Base-by-base conservation (phyloP, 768 basidiomycete species). In the Podaxis rugospora region DNA sequence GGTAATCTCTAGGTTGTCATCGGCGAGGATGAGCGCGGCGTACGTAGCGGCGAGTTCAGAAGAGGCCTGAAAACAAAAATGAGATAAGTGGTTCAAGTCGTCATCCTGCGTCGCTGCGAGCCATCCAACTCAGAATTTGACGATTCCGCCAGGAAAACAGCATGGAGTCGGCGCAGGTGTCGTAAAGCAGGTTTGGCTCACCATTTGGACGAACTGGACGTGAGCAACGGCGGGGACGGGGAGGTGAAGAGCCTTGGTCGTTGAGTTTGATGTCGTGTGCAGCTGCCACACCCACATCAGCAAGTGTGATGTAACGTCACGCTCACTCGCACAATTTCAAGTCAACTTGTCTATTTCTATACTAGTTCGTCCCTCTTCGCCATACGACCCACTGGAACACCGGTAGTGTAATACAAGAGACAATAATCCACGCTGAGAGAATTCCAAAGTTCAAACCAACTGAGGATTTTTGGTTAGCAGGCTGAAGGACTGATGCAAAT, bases 1-100 rank as follows among this genome's bases (percentile, higher is more conserved):
- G 66, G 96, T 97, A 73, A 99, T 98, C 83, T 98, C 96, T 71
- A 96, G 79, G 69, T 89, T 89, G 66, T 97, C 95, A 80, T 98
- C 97, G 67, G 95, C 95, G 73, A 98, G 93, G 79, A 98, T 98
- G 71, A 99, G 90, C 67, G 94, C 92, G 72, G 96, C 95, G 81
- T 98, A 98, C 68, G 95, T 91, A 64, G 95, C 81, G 68, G 95
- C 93, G 73, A 96, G 91, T 74, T 98, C 96, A 57, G 73, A 62
- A 70, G 83, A 76, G 68, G 80, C 77, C 80, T 81, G 62, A 32
- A 64, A 55, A 50, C 25, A 37, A 40, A 25, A 53, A 62, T 58
- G 27, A 14, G 42, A 46, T 46, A n/a, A 47, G 62, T 67, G 63
- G 66, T 63, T 51, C 54, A 40, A 25, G 47, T 55, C 39, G 59